Base-by-base conservation (phyloP, 2,329 filamentous ascomycete genomes). In the Aspergillus sp. region DNA sequence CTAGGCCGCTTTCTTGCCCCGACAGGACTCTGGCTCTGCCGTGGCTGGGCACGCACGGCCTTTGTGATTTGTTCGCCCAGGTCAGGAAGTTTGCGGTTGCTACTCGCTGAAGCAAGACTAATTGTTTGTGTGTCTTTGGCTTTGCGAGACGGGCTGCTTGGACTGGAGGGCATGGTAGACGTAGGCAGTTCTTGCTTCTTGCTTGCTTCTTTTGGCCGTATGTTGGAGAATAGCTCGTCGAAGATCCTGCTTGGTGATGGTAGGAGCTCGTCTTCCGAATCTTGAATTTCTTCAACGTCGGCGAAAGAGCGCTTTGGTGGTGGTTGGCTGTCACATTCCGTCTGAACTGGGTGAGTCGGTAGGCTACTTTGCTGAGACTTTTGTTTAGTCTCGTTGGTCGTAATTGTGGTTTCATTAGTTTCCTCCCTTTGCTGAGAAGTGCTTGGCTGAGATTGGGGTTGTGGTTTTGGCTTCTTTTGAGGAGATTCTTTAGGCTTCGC, bases 31-130 rank as follows among this genome's bases (percentile, higher is more conserved):
- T 71, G 74, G 2, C 73, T 54, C 15, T 62, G 59, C 9, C 60
- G 75, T 17, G 75, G 68, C 27, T 80, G 75, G 6, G 71, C 68
- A 39, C 75, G 79, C 37, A 87, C 73, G 3, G 79, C 77, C 11
- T 71, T 65, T 6, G 80, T 81, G 52, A 86, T 84, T 35, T 73
- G 70, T 0, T 69, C 66, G 59, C 78, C 80, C n/a, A 86, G 63
- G 4, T 68, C 64, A 1, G 69, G 60, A 46, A 74, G 68, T 5
- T 43, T 23, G 62, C 51, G 33, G 43, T 40, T 35, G 27, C 15
- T 19, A 17, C 15, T 45, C 41, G 31, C 49, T 21, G 31, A 37
- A 33, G 15, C 31, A 23, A 19, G 14, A 31, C 9, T 11, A 31
- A 31, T 31, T 31, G 27, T 11, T 7, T 17, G 17, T 3, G 17